Evolutionary conservation across 371 early-diverging fungal genomes (phyloP).

Genomic region (Mucor velutinosus): DNA sequence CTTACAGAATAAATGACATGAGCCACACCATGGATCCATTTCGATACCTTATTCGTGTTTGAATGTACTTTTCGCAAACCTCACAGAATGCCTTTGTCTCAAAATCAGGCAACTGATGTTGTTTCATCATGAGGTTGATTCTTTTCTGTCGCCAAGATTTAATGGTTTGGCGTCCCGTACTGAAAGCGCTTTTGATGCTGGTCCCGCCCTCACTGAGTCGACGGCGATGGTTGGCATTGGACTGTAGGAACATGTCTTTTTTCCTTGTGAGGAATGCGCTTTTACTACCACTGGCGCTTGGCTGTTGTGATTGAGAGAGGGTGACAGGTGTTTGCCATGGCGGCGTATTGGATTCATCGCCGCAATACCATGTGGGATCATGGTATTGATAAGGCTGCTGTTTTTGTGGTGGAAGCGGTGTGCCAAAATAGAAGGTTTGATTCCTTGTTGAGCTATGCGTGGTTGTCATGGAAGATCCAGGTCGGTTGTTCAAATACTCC

Average conservation of each 20-base stretch:
- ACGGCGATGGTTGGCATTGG: not conserved
- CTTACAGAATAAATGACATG: constrained; percentile 38
- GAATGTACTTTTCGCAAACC: constrained; percentile 37
- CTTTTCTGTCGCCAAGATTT: constrained; percentile 28
- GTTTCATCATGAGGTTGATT: constrained; percentile 17
- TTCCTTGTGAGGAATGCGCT: not conserved
- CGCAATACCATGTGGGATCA: not conserved
- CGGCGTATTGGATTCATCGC: not conserved
- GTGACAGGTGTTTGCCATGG: not conserved
- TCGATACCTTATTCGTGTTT: constrained; percentile 41
- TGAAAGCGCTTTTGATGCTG: constrained; percentile 11
- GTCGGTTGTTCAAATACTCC: not conserved
- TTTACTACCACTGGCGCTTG: not conserved
- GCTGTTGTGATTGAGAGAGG: not conserved
- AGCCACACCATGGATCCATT: constrained; percentile 41
- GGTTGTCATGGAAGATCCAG: not conserved
- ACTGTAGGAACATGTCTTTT: not conserved
- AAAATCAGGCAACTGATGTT: constrained; percentile 35
- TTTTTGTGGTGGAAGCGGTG: constrained; percentile 2
- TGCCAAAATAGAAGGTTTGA: constrained; percentile 6
- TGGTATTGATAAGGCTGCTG: constrained; percentile 10
- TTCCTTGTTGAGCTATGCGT: not conserved
- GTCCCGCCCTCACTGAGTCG: not conserved
- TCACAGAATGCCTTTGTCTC: constrained; percentile 42
- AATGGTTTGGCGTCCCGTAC: constrained; percentile 8